These are phyloP conservation scores for Ceratocystis albifundus DNA, from an alignment of 2,329 filamentous ascomycete genomes.

Conservation along the genomic window DNA sequence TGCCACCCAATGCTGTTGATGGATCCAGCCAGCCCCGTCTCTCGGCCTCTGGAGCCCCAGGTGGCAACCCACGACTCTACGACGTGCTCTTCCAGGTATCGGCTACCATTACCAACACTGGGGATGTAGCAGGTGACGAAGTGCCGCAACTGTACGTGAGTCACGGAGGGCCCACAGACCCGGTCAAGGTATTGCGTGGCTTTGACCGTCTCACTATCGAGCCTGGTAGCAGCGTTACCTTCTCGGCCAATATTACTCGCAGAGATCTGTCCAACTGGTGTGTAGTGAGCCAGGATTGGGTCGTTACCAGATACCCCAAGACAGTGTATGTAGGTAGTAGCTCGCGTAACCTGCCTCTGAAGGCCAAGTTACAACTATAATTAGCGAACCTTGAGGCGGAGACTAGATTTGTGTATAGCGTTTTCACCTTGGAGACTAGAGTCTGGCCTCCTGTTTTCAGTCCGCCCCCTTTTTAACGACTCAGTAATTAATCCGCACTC, in stretches of 20 bases:
- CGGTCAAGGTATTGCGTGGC: slow-evolving; percentile 55
- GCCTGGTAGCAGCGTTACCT: slow-evolving; percentile 55
- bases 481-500: neutral
- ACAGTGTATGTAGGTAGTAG: slow-evolving; percentile 45
- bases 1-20: slow-evolving; percentile 48
- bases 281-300: slow-evolving; percentile 68
- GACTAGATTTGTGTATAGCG: neutral
- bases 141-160: slow-evolving; percentile 68
- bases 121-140: slow-evolving; percentile 52
- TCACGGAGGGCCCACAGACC: slow-evolving; percentile 67
- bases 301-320: slow-evolving; percentile 43
- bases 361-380: slow-evolving; percentile 27
- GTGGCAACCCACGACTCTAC: slow-evolving; percentile 55
- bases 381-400: neutral
- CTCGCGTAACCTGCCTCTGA: slow-evolving; percentile 43
- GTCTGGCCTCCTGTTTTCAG: neutral
- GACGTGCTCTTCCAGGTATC: slow-evolving; percentile 57
- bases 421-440: neutral
- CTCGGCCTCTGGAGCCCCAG: slow-evolving; percentile 43
- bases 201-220: slow-evolving; percentile 67
- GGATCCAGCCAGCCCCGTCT: slow-evolving; percentile 45
- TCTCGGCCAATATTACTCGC: slow-evolving; percentile 58
- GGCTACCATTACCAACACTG: slow-evolving; percentile 61
- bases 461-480: neutral
- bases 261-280: slow-evolving; percentile 88